Evolutionary conservation across 805 yeast genomes (phyloP).

Genomic region (Nakazawaea laoshanensis): DNA sequence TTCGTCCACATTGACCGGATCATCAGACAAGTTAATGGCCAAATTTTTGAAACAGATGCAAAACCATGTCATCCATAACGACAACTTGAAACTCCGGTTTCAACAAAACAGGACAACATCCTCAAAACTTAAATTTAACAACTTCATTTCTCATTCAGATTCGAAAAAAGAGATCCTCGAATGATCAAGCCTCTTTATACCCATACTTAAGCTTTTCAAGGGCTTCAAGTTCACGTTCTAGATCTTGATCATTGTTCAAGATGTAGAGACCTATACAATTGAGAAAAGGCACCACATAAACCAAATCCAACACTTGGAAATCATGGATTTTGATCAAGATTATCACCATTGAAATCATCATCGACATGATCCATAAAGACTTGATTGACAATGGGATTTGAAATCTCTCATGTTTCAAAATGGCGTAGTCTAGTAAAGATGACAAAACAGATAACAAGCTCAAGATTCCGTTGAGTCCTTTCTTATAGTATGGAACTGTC

Average conservation of each 20-base stretch:
- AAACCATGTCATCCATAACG: neutral
- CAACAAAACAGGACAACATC: neutral
- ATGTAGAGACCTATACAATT: conserved; percentile 14
- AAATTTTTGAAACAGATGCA: conserved; percentile 3
- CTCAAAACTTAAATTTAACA: neutral
- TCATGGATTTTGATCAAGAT: conserved; percentile 10
- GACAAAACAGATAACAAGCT: conserved; percentile 19
- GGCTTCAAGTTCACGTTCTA: conserved; percentile 14
- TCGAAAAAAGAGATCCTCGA: conserved; percentile 5
- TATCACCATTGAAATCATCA: conserved; percentile 9
- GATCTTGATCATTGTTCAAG: conserved; percentile 13
- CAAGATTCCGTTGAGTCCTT: conserved; percentile 14
- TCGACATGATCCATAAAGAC: conserved; percentile 2
- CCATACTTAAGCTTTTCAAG: conserved; percentile 19
- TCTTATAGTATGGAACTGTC: conserved; percentile 19
- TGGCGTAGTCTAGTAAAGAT: conserved; percentile 9
- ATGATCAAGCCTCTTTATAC: conserved; percentile 22
- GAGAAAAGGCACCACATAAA: conserved; percentile 19
- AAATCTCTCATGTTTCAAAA: conserved; percentile 9
- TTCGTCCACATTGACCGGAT: conserved; percentile 4
- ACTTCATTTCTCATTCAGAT: neutral
- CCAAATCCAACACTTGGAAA: conserved; percentile 13
- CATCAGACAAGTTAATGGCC: conserved; percentile 1
- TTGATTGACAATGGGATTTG: conserved; percentile 1
- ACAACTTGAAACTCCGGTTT: conserved; percentile 4